phyloP scores from a whole-genome alignment of 2,329 filamentous ascomycete species.

The Nigrospora oryzae region DNA sequence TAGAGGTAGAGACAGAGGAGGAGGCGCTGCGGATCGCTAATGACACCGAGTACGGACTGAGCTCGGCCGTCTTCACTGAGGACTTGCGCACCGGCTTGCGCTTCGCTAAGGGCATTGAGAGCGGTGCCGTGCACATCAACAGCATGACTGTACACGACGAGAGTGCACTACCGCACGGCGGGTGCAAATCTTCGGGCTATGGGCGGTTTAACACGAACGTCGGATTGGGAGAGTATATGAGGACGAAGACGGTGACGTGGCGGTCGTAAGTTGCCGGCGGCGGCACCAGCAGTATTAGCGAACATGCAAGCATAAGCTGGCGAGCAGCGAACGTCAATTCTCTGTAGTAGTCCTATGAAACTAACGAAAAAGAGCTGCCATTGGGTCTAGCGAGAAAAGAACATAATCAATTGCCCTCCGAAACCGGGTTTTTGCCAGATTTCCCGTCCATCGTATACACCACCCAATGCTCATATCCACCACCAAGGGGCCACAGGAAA shows the following conservation, averaged over 20 bases:
- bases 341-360: too few species aligned
- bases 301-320: background rate
- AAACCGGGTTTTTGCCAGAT: too few species aligned
- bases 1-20: constrained; percentile 51
- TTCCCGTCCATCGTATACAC: too few species aligned
- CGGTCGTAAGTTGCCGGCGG: constrained; percentile 6
- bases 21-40: constrained; percentile 60
- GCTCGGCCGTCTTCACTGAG: constrained; percentile 55
- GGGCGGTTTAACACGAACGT: constrained; percentile 27
- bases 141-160: constrained; percentile 35
- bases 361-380: too few species aligned
- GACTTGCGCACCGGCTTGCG: constrained; percentile 44
- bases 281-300: too few species aligned
- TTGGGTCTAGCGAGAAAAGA: too few species aligned
- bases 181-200: constrained; percentile 30
- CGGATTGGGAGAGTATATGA: constrained; percentile 21
- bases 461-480: too few species aligned
- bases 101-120: constrained; percentile 44
- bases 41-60: constrained; percentile 61
- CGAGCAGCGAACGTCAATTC: too few species aligned
- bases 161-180: constrained; percentile 29
- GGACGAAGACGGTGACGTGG: constrained; percentile 23
- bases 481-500: too few species aligned
- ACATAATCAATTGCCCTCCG: too few species aligned
- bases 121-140: constrained; percentile 40